Evolutionary conservation across 176 grass and related monocot species (phyloP).

Genomic region (Juncus effusus): DNA sequence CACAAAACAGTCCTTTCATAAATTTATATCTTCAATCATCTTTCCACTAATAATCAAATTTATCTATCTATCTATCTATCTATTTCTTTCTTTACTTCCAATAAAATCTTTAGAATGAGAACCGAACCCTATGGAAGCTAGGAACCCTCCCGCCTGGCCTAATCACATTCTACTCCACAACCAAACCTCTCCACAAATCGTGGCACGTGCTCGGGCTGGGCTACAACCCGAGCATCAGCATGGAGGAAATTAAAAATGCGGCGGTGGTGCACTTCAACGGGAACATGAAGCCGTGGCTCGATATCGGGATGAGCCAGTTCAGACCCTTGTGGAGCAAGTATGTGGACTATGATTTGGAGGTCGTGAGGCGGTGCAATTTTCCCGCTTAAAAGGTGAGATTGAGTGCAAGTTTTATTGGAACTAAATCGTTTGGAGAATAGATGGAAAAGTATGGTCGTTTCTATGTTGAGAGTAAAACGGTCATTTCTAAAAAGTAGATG

Average conservation of each 20-base stretch:
- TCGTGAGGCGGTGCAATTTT: slow-evolving; percentile 86
- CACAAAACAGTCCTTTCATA: neutral
- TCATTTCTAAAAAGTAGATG: no score
- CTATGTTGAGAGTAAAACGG: no score
- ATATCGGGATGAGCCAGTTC: slow-evolving; percentile 96
- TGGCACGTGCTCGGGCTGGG: slow-evolving; percentile 98
- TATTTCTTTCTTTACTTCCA: neutral
- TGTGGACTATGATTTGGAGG: slow-evolving; percentile 67
- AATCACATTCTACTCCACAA: slow-evolving; percentile 98
- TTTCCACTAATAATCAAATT: neutral
- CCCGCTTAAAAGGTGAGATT: slow-evolving; percentile 28
- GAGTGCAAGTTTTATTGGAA: no score
- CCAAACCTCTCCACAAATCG: slow-evolving; percentile 88
- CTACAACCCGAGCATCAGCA: slow-evolving; percentile 80
- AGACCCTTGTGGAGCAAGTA: slow-evolving; percentile 81
- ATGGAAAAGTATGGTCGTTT: no score
- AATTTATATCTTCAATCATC: neutral
- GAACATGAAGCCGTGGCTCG: slow-evolving; percentile 92
- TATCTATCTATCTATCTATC: neutral
- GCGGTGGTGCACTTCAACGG: no score
- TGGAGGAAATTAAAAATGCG: no score
- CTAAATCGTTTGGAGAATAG: no score
- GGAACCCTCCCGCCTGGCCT: slow-evolving; percentile 89
- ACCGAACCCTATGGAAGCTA: slow-evolving; percentile 85
- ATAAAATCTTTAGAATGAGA: slow-evolving; percentile 65